Conservation (phyloP, 2,329 filamentous ascomycete genomes). For the Cladosporium sp. region DNA sequence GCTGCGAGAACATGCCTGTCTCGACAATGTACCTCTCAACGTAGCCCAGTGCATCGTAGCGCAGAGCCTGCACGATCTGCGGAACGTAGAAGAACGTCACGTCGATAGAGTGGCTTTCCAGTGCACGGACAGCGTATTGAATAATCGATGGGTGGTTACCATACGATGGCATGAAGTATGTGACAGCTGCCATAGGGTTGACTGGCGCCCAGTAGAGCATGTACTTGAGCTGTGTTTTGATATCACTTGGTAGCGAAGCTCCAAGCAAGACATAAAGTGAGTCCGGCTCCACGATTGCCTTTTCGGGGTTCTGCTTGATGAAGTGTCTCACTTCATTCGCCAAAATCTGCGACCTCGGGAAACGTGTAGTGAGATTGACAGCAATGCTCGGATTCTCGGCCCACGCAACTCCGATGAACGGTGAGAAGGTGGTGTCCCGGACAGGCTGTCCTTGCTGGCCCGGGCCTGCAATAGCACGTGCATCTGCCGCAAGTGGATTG, state of each 20-base stretch:
- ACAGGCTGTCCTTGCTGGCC: slow-evolving; percentile 41
- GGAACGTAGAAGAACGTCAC: slow-evolving; percentile 99
- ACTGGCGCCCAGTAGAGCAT: slow-evolving; percentile 90
- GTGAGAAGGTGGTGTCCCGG: slow-evolving; percentile 36
- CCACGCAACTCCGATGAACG: slow-evolving; percentile 82
- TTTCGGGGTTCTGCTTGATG: slow-evolving; percentile 79
- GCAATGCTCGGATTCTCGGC: slow-evolving; percentile 79
- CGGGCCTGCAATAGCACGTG: slow-evolving; percentile 28
- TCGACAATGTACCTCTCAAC: slow-evolving; percentile 96
- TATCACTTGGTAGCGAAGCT: slow-evolving; percentile 71
- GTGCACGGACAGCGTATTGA: slow-evolving; percentile 92
- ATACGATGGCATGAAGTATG: slow-evolving; percentile 88
- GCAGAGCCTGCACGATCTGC: slow-evolving; percentile 92
- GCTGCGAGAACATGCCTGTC: slow-evolving; percentile 94
- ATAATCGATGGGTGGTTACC: slow-evolving; percentile 89
- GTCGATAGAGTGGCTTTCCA: slow-evolving; percentile 94
- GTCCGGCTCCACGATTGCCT: slow-evolving; percentile 76
- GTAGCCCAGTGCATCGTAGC: slow-evolving; percentile 91
- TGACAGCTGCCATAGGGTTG: slow-evolving; percentile 89
- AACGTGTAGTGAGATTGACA: slow-evolving; percentile 79
- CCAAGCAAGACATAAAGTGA: slow-evolving; percentile 82
- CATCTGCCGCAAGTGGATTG: slow-evolving; percentile 70
- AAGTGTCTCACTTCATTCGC: slow-evolving; percentile 75
- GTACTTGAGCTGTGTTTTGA: slow-evolving; percentile 86
- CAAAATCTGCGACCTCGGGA: slow-evolving; percentile 68